These are phyloP conservation scores for Colletotrichum coccodes DNA, from an alignment of 2,329 filamentous ascomycete genomes.

Conservation along the genomic window DNA sequence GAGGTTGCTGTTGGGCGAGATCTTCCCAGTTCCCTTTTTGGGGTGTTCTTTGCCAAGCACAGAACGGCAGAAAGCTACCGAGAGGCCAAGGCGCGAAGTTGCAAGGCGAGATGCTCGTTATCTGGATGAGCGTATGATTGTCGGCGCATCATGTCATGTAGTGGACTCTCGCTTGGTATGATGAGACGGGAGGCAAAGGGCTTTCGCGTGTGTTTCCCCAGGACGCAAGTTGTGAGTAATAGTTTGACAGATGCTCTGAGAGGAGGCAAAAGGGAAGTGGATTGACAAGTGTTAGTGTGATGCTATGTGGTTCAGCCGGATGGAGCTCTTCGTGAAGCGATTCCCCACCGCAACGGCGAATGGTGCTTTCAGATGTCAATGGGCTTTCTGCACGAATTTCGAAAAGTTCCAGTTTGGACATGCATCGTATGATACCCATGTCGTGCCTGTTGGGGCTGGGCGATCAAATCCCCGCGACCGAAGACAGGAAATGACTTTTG, in stretches of 20 bases:
- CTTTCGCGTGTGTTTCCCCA: slow-evolving; percentile 9
- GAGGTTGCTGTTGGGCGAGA: slow-evolving; percentile 3
- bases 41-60: slow-evolving; percentile 11
- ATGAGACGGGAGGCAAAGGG: not conserved
- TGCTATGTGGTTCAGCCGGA: not conserved
- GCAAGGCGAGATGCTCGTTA: not conserved
- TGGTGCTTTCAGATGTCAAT: slow-evolving; percentile 22
- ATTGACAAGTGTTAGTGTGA: not conserved
- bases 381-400: slow-evolving; percentile 20
- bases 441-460: slow-evolving; percentile 8
- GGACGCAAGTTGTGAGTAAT: slow-evolving; percentile 29
- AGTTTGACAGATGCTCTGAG: slow-evolving; percentile 15
- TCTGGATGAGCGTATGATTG: not conserved
- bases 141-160: slow-evolving; percentile 2
- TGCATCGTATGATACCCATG: slow-evolving; percentile 25
- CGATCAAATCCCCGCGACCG: slow-evolving; percentile 9
- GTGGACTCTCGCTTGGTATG: not conserved
- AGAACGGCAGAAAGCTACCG: slow-evolving; percentile 9
- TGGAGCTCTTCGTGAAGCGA: slow-evolving; percentile 10
- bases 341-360: slow-evolving; percentile 17
- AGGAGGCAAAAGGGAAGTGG: not conserved
- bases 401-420: slow-evolving; percentile 1
- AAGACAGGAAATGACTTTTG: not conserved
- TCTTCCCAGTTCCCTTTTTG: not conserved
- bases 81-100: not conserved